Evolutionary conservation across 441 rosid genomes (phyloP).

Genomic region (Omphalea diandra): DNA sequence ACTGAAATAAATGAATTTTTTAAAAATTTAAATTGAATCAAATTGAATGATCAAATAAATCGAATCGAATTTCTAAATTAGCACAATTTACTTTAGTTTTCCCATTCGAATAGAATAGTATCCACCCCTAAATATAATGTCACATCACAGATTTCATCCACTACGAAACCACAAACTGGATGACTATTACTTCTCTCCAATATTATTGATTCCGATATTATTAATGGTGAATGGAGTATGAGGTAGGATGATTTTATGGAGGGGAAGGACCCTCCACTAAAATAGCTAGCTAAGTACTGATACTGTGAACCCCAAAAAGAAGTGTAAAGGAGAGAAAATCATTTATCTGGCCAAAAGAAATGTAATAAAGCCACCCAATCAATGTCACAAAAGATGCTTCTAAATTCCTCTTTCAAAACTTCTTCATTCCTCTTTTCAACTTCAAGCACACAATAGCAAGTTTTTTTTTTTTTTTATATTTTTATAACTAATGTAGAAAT

Average conservation of each 20-base stretch:
- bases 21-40: too few species aligned
- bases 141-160: too few species aligned
- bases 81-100: too few species aligned
- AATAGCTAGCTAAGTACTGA: conserved; percentile 3
- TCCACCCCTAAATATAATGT: too few species aligned
- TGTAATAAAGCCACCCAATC: conserved; percentile 20
- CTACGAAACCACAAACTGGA: too few species aligned
- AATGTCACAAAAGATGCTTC: conserved; percentile 15
- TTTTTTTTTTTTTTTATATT: background rate
- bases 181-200: too few species aligned
- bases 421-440: background rate
- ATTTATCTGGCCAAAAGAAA: background rate
- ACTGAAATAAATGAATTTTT: too few species aligned
- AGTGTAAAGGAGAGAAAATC: background rate
- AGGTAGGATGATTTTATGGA: conserved; percentile 9
- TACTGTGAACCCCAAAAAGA: background rate
- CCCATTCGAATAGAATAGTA: too few species aligned
- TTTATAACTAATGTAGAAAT: background rate
- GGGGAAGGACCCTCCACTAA: conserved; percentile 20
- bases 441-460: background rate
- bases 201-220: too few species aligned
- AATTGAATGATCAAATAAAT: too few species aligned
- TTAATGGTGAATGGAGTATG: conserved; percentile 7
- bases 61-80: too few species aligned
- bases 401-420: background rate